Evolutionary conservation across 345 rosid species (phyloP).

Genomic region (Rhodomyrtus tomentosa): DNA sequence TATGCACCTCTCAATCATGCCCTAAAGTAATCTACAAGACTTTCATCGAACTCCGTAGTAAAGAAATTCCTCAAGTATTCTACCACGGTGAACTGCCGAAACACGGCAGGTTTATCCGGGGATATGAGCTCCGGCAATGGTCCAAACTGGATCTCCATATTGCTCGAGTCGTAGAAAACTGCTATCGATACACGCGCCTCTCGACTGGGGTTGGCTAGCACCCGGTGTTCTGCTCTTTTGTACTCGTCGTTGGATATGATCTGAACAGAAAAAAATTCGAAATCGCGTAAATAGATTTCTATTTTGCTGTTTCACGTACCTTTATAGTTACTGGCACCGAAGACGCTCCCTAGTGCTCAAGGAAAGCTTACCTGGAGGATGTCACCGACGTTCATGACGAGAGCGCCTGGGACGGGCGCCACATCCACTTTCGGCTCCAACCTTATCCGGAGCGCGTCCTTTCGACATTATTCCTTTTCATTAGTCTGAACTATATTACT

Average conservation of each 20-base stretch:
- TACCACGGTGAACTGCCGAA: constrained; percentile 7
- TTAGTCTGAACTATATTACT: not conserved
- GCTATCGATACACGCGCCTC: constrained; percentile 25
- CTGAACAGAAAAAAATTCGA: constrained; percentile 6
- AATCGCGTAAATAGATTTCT: not conserved
- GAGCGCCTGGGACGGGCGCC: constrained; percentile 34
- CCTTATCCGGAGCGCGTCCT: constrained; percentile 10
- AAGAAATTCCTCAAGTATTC: constrained; percentile 24
- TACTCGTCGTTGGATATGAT: constrained; percentile 41
- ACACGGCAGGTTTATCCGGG: constrained; percentile 21
- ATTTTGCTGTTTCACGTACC: no score
- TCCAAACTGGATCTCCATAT: constrained; percentile 12
- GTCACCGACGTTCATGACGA: constrained; percentile 40
- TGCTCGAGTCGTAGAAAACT: constrained; percentile 19
- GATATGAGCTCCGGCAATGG: constrained; percentile 27
- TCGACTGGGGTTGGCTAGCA: constrained; percentile 20
- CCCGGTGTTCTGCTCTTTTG: constrained; percentile 32
- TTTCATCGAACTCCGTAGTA: constrained; percentile 26
- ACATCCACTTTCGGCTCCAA: constrained; percentile 27
- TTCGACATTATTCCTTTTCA: not conserved
- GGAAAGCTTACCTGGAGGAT: constrained; percentile 25
- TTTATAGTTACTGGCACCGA: not conserved
- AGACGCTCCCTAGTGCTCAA: not conserved
- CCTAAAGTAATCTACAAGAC: constrained; percentile 23
- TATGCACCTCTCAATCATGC: not conserved